A percentile compares a stretch with the other conserved stretches of the same genome.
These are phyloP conservation scores for Udeniomyces megalosporus DNA, from an alignment of 768 basidiomycete genomes.

Conservation along the genomic window DNA sequence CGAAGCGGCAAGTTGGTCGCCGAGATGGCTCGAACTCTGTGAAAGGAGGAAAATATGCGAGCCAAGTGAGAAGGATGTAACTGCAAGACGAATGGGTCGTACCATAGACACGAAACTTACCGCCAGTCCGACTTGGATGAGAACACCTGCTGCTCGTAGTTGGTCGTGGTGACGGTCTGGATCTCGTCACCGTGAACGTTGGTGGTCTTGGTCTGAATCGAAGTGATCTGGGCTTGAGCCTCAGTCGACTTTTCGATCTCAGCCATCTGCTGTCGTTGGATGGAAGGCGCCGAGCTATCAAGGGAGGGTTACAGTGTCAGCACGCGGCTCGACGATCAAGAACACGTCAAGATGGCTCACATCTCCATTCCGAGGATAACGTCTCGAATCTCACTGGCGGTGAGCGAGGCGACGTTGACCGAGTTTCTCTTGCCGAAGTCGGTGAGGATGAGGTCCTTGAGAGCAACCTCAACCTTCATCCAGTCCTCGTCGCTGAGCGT, in stretches of 20 bases:
- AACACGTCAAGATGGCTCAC: not conserved
- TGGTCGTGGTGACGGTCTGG: constrained; percentile 88
- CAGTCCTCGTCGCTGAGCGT: constrained; percentile 83
- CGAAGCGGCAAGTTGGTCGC: constrained; percentile 91
- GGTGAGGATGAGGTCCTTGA: constrained; percentile 85
- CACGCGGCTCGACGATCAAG: not conserved
- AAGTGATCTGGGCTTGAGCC: constrained; percentile 86
- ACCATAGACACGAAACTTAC: not conserved
- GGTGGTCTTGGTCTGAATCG: constrained; percentile 92
- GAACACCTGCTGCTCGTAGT: constrained; percentile 97
- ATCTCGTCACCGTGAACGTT: constrained; percentile 90
- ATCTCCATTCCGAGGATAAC: constrained; percentile 99
- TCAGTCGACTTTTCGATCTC: constrained; percentile 93
- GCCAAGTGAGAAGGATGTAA: too few species aligned
- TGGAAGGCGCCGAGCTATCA: constrained; percentile 26
- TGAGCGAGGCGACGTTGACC: constrained; percentile 94
- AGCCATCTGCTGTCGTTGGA: constrained; percentile 96
- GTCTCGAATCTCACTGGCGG: constrained; percentile 89
- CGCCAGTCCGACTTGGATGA: constrained; percentile 99
- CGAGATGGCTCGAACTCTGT: constrained; percentile 73
- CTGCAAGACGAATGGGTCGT: not conserved
- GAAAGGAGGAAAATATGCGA: not conserved
- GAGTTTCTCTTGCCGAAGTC: constrained; percentile 99
- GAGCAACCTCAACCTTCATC: constrained; percentile 97
- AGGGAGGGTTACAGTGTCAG: not conserved